A percentile compares a stretch with the other conserved stretches of the same genome.
These are phyloP conservation scores for Cercophora scortea DNA, from an alignment of 495 filamentous ascomycete species.

Conservation along the genomic window DNA sequence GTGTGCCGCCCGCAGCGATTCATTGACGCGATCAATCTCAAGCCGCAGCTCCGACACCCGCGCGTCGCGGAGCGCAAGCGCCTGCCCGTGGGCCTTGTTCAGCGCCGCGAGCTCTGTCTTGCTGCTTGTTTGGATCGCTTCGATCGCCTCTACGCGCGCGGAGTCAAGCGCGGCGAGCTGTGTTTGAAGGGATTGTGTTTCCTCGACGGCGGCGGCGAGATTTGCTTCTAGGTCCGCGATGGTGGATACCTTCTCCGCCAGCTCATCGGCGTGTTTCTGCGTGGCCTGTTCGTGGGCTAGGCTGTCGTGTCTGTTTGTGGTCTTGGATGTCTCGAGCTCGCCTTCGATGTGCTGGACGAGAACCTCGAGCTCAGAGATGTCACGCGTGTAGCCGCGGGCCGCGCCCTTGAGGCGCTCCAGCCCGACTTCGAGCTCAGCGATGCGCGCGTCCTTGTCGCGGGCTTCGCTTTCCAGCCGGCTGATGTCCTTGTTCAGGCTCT, in stretches of 20 bases:
- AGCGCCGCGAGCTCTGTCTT: conserved; percentile 30
- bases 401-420: conserved; percentile 55
- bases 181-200: conserved; percentile 22
- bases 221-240: conserved; percentile 30
- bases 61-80: conserved; percentile 36
- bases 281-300: background rate
- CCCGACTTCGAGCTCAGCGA: conserved; percentile 48
- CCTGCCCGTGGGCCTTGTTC: conserved; percentile 25
- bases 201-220: conserved; percentile 15
- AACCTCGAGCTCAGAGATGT: conserved; percentile 54
- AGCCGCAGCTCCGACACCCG: conserved; percentile 30
- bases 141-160: conserved; percentile 27
- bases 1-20: conserved; percentile 28
- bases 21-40: conserved; percentile 29
- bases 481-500: conserved; percentile 35
- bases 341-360: conserved; percentile 53
- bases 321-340: conserved; percentile 32
- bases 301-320: conserved; percentile 5
- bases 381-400: conserved; percentile 54
- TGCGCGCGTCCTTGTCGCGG: conserved; percentile 26
- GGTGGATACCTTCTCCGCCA: conserved; percentile 20
- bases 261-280: conserved; percentile 13
- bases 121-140: conserved; percentile 32
- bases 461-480: conserved; percentile 34
- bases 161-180: conserved; percentile 16